A percentile compares a stretch with the other conserved stretches of the same genome.
Conservation (phyloP, 768 basidiomycete species). For the Leccinellum rugosiceps region DNA sequence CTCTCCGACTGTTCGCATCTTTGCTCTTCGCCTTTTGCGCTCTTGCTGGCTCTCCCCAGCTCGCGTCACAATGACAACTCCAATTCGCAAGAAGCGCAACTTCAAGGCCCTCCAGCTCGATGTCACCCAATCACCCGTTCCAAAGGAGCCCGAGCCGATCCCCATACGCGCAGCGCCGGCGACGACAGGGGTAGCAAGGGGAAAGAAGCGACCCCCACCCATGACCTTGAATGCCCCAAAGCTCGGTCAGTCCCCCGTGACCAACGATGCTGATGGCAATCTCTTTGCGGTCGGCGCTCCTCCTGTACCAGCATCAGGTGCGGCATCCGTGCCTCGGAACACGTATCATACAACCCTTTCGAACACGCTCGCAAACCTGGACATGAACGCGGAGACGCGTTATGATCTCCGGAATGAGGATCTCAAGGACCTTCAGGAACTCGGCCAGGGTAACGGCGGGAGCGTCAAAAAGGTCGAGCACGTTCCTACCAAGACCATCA, state of each 20-base stretch:
- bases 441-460: constrained; percentile 96
- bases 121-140: constrained; percentile 43
- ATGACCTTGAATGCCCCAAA: constrained; percentile 78
- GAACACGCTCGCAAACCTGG: constrained; percentile 81
- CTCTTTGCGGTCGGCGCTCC: constrained; percentile 49
- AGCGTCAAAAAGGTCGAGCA: constrained; percentile 97
- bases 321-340: constrained; percentile 55
- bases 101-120: constrained; percentile 83
- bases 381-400: constrained; percentile 82
- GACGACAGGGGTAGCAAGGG: constrained; percentile 36
- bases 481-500: constrained; percentile 82
- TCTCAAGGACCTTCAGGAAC: constrained; percentile 83
- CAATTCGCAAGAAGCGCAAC: constrained; percentile 88
- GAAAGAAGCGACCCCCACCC: constrained; percentile 77
- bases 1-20: constrained; percentile 15
- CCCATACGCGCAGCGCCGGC: constrained; percentile 47
- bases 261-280: constrained; percentile 36
- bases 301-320: constrained; percentile 51
- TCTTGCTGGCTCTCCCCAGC: neutral
- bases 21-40: constrained; percentile 4
- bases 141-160: constrained; percentile 41
- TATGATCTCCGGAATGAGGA: constrained; percentile 86
- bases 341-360: constrained; percentile 79
- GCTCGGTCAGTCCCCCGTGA: constrained; percentile 38
- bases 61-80: constrained; percentile 41